Evolutionary conservation across 257 asterid genomes (phyloP).

Genomic region (Capsicum rhomboideum): DNA sequence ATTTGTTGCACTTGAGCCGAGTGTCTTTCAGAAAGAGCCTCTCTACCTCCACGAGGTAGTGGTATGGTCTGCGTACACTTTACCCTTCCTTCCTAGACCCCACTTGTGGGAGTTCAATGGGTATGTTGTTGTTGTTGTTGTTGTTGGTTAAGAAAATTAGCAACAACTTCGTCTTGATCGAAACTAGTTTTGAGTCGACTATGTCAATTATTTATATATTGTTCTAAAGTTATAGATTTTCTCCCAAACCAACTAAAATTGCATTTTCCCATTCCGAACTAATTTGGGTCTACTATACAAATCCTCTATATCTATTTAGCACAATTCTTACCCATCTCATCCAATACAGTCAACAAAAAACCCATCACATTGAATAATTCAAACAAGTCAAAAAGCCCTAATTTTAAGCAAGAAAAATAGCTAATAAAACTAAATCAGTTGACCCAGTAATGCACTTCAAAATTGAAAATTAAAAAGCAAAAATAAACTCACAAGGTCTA

Average conservation of each 20-base stretch:
- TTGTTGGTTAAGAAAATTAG: background rate
- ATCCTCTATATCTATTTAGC: background rate
- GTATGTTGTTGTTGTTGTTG: too few relatives aligned
- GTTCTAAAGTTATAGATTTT: background rate
- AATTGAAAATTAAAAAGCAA: background rate
- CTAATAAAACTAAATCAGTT: background rate
- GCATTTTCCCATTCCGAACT: too few relatives aligned
- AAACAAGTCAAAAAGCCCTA: background rate
- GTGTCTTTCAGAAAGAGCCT: too few relatives aligned
- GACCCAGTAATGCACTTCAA: background rate
- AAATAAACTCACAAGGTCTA: slow-evolving; percentile 62
- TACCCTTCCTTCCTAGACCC: too few relatives aligned
- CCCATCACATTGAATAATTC: background rate
- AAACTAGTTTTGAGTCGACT: background rate
- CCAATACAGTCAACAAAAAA: background rate
- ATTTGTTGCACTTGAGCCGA: too few relatives aligned
- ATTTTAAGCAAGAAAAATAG: background rate
- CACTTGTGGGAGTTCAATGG: too few relatives aligned
- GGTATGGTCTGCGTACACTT: too few relatives aligned
- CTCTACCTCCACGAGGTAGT: too few relatives aligned
- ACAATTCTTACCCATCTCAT: background rate
- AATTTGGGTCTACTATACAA: too few relatives aligned
- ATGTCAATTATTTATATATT: background rate
- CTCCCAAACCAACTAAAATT: background rate
- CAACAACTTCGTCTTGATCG: background rate